Conservation (phyloP, 2,329 filamentous ascomycete genomes). For the Pseudogymnoascus sp. region DNA sequence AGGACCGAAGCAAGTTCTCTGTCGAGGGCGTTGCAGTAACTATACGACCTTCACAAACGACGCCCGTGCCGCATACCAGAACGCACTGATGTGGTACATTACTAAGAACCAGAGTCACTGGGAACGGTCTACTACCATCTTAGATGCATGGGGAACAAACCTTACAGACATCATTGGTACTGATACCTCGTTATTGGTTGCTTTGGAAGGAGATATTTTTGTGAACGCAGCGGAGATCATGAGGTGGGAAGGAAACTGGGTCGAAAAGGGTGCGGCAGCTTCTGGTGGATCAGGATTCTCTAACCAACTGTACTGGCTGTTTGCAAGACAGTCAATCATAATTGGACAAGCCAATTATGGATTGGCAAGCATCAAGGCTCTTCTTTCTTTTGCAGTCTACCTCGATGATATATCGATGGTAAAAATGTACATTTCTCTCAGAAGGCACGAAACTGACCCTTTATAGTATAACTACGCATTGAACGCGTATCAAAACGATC, state of each 20-base stretch:
- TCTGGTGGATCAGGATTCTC: constrained; percentile 34
- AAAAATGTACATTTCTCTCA: not conserved
- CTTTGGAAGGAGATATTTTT: constrained; percentile 35
- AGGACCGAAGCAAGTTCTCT: constrained; percentile 28
- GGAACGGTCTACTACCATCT: constrained; percentile 30
- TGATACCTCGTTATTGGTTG: constrained; percentile 33
- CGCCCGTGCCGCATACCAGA: constrained; percentile 35
- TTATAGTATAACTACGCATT: constrained; percentile 35
- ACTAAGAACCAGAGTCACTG: constrained; percentile 33
- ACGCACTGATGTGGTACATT: constrained; percentile 38
- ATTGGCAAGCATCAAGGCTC: constrained; percentile 34
- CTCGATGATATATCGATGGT: constrained; percentile 34
- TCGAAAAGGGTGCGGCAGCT: constrained; percentile 30
- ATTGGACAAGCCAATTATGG: constrained; percentile 40
- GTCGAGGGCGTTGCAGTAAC: constrained; percentile 31
- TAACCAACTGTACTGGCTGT: constrained; percentile 37
- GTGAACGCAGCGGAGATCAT: constrained; percentile 40
- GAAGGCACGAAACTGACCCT: not conserved
- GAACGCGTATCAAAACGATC: constrained; percentile 31
- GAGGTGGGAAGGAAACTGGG: constrained; percentile 38
- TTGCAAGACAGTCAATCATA: constrained; percentile 33
- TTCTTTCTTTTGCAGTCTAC: constrained; percentile 36
- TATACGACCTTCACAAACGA: constrained; percentile 33
- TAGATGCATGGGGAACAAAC: constrained; percentile 33
- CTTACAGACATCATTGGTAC: constrained; percentile 31